Percentiles rank a stretch among this genome's conserved stretches.
These are phyloP conservation scores for Alternaria viburni DNA, from an alignment of 2,329 filamentous ascomycete genomes.

Conservation along the genomic window DNA sequence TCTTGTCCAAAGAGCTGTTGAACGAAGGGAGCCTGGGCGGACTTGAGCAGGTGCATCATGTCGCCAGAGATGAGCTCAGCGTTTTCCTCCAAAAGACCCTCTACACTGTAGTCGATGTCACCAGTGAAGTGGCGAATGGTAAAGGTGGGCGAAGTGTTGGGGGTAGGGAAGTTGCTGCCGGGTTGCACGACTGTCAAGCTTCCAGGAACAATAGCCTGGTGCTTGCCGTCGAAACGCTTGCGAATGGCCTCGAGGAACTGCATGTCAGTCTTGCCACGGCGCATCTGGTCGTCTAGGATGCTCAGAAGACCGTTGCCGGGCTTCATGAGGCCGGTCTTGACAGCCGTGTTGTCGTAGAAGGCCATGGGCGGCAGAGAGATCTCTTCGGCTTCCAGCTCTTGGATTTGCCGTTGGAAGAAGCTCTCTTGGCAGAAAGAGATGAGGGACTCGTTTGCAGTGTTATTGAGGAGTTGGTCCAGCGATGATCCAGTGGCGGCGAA, in stretches of 20 bases:
- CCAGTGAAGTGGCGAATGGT: conserved; percentile 95
- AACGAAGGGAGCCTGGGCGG: conserved; percentile 87
- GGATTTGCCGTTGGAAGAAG: conserved; percentile 94
- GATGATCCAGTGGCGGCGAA: conserved; percentile 81
- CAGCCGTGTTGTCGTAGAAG: conserved; percentile 97
- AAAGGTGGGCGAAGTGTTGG: conserved; percentile 80
- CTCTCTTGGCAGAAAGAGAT: conserved; percentile 94
- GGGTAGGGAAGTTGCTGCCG: conserved; percentile 87
- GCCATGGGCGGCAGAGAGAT: conserved; percentile 88
- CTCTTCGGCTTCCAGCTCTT: conserved; percentile 92
- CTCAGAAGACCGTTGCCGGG: conserved; percentile 89
- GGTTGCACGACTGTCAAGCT: conserved; percentile 77
- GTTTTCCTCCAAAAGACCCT: conserved; percentile 90
- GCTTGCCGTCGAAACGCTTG: conserved; percentile 94
- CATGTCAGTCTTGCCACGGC: conserved; percentile 83
- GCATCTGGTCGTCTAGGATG: conserved; percentile 95
- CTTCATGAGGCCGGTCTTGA: conserved; percentile 89
- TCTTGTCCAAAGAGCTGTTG: conserved; percentile 94
- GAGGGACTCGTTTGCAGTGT: conserved; percentile 87
- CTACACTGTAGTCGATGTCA: conserved; percentile 91
- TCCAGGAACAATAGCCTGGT: conserved; percentile 83
- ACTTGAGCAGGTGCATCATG: conserved; percentile 89
- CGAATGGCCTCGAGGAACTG: conserved; percentile 89
- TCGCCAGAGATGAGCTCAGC: conserved; percentile 95
- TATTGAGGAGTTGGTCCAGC: conserved; percentile 92